Conservation (phyloP, 1,284 basidiomycete species). For the Trichosporon sp. region DNA sequence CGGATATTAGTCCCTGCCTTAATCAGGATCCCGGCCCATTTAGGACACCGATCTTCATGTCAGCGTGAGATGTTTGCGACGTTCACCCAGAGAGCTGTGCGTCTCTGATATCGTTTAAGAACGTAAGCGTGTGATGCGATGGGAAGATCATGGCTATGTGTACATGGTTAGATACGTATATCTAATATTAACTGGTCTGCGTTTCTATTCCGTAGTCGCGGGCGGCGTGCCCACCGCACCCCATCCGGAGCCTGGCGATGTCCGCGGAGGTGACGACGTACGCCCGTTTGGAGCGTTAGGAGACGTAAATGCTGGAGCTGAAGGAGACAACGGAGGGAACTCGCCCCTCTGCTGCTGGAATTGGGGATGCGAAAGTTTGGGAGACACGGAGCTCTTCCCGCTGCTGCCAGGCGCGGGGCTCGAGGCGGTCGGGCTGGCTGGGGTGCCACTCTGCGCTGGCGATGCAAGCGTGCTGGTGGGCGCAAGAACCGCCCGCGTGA, state of each 20-base stretch:
- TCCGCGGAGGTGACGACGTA: conserved; percentile 16
- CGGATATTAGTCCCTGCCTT: not conserved
- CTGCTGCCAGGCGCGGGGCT: conserved; percentile 1
- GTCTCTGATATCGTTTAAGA: too few species aligned
- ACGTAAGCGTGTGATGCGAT: not conserved
- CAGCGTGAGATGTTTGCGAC: too few species aligned
- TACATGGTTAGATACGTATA: conserved; percentile 5
- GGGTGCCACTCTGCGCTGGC: not conserved
- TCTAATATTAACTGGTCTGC: not conserved
- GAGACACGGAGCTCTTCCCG: not conserved
- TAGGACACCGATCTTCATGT: not conserved
- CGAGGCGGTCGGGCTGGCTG: not conserved
- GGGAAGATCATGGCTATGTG: not conserved
- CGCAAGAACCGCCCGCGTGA: conserved; percentile 53
- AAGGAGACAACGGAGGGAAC: conserved; percentile 29
- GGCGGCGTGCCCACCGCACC: conserved; percentile 2
- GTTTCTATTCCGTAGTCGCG: not conserved
- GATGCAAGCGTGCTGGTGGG: conserved; percentile 42
- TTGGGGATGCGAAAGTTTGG: not conserved
- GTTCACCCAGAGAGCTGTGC: too few species aligned
- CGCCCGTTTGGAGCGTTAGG: conserved; percentile 2
- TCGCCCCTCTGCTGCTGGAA: conserved; percentile 13
- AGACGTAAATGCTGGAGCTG: conserved; percentile 20
- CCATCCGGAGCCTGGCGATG: conserved; percentile 20
- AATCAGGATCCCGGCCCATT: not conserved